These are phyloP conservation scores for Geoglossum cookeanum DNA, from an alignment of 2,329 filamentous ascomycete species.

Conservation along the genomic window DNA sequence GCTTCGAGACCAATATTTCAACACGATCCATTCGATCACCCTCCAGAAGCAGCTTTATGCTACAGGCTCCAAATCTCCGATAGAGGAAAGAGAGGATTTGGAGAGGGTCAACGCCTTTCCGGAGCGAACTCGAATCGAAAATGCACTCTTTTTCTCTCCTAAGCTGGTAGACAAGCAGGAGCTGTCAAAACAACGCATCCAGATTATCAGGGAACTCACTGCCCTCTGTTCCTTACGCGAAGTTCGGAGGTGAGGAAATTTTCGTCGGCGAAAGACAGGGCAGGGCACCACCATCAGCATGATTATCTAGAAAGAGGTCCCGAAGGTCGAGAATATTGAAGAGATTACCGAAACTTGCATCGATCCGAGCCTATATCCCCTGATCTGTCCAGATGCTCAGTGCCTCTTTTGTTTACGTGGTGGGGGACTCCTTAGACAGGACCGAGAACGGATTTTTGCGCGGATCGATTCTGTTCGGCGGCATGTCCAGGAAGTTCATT, in stretches of 20 bases:
- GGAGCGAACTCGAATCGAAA: too few species aligned
- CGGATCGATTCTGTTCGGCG: background rate
- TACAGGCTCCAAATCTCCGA: too few species aligned
- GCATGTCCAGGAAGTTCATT: background rate
- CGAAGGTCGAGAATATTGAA: background rate
- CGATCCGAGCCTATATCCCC: too few species aligned
- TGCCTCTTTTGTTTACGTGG: background rate
- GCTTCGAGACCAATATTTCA: background rate
- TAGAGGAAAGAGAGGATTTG: too few species aligned
- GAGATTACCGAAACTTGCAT: background rate
- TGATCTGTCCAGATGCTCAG: too few species aligned
- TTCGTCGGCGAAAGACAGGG: background rate
- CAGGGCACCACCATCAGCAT: too few species aligned
- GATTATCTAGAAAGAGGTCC: background rate
- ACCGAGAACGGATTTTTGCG: background rate
- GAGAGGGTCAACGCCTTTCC: too few species aligned
- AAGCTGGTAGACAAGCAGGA: background rate
- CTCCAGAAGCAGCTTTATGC: too few species aligned
- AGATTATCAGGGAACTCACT: background rate
- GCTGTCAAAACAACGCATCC: background rate
- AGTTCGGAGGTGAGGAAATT: background rate
- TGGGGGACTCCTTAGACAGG: background rate
- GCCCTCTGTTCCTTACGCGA: background rate
- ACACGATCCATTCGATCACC: background rate
- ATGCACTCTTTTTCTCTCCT: too few species aligned